These are phyloP conservation scores for Fusarium phyllophilum DNA, from an alignment of 2,329 filamentous ascomycete genomes.

Conservation along the genomic window DNA sequence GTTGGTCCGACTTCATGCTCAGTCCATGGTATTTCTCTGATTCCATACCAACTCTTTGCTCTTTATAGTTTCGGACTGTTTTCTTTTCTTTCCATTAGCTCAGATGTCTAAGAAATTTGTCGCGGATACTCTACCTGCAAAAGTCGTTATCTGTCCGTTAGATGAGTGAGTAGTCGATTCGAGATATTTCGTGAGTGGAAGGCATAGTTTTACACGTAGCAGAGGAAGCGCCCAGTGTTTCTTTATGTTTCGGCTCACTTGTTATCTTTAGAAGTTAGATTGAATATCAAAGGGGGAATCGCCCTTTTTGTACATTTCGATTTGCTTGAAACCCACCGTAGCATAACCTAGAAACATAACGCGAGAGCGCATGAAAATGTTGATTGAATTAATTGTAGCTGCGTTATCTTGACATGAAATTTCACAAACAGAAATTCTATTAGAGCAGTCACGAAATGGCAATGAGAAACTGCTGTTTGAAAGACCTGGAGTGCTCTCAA, in stretches of 20 bases:
- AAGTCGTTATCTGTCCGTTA: not conserved
- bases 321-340: not conserved
- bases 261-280: not conserved
- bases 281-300: not conserved
- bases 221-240: not conserved
- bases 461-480: not conserved
- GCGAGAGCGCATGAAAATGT: not conserved
- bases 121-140: not conserved
- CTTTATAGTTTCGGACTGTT: not conserved
- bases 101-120: not conserved
- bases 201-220: not conserved
- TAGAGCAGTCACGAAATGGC: not conserved
- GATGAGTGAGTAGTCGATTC: not conserved
- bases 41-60: not conserved
- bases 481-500: not conserved
- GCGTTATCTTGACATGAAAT: not conserved
- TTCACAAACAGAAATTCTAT: not conserved
- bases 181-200: not conserved
- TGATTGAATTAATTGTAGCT: not conserved
- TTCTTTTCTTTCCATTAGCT: not conserved
- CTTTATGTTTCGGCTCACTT: not conserved
- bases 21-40: not conserved
- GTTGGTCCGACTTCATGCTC: constrained; percentile 18
- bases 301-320: constrained; percentile 23
- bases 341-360: constrained; percentile 43